Evolutionary conservation across 495 filamentous ascomycete genomes (phyloP), one percentile per base, ranked within the genome.

Genomic region (Margaritispora aquatica): DNA sequence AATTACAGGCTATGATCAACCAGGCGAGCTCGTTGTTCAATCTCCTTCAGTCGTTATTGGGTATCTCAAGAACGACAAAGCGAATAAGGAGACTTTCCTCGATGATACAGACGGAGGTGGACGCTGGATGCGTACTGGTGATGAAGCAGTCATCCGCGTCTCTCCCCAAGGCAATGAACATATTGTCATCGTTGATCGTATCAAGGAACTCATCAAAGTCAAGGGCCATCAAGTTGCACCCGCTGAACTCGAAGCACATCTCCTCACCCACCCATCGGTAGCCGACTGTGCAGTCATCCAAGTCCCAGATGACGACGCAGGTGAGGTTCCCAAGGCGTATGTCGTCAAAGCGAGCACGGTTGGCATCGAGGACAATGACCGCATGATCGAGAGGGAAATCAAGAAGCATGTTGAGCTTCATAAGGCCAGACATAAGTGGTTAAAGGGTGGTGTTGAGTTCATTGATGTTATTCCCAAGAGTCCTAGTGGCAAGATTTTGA

Each of bases 201-300:
- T 96, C 66, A 96, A 96, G 77, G 92, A 96, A 71, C 74, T 96
- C 54, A 95, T 96, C 74, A 96, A 96, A 72, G 87, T 91, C 65
- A 96, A 95, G 88, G 92, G 88, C 53, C 75, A 88, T 36, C 92
- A 96, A 88, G 92, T 96, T 31, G 90, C 92, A 2, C 92, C 92
- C 2, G 92, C 92, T 17, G 92, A 96, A 64, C 83, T 96, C 0
- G 92, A 96, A 76, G 88, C 90, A 19, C 90, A 94, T 65, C 79
- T 96, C 13, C 85, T 96, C 38, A 83, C 86, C 5, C 90, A 96
- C 67, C 86, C 88, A 0, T 77, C 80, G 26, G 92, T 96, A 17
- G 83, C 86, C 24, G 92, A 96, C 69, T 89, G 85, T 63, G 87
- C 90, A 26, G 90, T 96, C 11, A 92, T 96, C 61, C 85, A 84